Percentiles rank a stretch among this genome's conserved stretches.
Conservation (phyloP, 2,329 filamentous ascomycete genomes). For the Aspergillus clavatus region DNA sequence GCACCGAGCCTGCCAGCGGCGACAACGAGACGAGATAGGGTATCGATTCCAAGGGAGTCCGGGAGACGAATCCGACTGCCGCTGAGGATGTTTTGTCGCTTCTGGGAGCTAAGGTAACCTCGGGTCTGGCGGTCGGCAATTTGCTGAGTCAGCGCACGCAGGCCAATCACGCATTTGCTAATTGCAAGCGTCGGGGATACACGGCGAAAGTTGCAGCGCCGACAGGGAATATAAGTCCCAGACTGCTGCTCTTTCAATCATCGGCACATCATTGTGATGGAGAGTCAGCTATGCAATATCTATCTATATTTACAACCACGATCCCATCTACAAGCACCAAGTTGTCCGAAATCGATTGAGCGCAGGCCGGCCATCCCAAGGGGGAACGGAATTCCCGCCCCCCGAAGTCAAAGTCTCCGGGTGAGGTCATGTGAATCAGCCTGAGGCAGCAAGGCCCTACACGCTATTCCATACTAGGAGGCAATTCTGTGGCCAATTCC, state of each 20-base stretch:
- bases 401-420: neutral
- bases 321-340: neutral
- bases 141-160: constrained; percentile 25
- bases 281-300: neutral
- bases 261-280: neutral
- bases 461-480: neutral
- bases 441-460: neutral
- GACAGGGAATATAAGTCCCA: constrained; percentile 10
- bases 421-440: neutral
- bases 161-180: constrained; percentile 30
- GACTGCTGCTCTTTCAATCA: neutral
- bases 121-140: constrained; percentile 31
- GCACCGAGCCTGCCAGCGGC: constrained; percentile 18
- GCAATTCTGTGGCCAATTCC: neutral
- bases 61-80: constrained; percentile 16
- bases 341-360: neutral
- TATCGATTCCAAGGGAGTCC: constrained; percentile 10
- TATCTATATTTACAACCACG: neutral
- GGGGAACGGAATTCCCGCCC: neutral
- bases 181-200: constrained; percentile 38
- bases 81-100: constrained; percentile 23
- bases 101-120: constrained; percentile 26
- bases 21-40: constrained; percentile 18
- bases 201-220: constrained; percentile 21
- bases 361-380: neutral